phyloP scores from a whole-genome alignment of 805 yeast genomes.

The Metschnikowia matae region DNA sequence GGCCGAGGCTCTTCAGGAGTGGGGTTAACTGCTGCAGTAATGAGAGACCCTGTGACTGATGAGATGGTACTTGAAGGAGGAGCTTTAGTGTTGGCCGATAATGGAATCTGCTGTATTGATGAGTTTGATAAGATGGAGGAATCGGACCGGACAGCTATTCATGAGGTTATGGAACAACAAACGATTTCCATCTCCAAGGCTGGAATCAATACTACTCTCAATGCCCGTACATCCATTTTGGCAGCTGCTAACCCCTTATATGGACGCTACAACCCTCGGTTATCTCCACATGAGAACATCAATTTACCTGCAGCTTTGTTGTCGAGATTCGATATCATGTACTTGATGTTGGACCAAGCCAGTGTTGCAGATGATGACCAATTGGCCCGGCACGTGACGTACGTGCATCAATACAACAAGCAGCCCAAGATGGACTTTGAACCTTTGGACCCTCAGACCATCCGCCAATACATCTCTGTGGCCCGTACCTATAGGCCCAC shows the following conservation, averaged over 20 bases:
- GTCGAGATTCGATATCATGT: conserved; percentile 90
- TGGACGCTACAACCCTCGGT: conserved; percentile 86
- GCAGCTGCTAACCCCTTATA: conserved; percentile 99
- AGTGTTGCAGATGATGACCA: conserved; percentile 73
- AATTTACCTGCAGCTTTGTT: conserved; percentile 94
- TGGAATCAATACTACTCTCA: conserved; percentile 92
- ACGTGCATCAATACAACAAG: conserved; percentile 86
- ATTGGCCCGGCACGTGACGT: conserved; percentile 90
- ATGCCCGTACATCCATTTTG: conserved; percentile 90
- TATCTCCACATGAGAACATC: conserved; percentile 92
- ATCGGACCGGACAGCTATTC: conserved; percentile 92
- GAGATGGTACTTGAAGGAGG: conserved; percentile 99
- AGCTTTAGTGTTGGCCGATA: conserved; percentile 93
- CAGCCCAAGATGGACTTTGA: conserved; percentile 77
- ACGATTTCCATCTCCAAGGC: conserved; percentile 97
- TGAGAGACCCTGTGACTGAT: conserved; percentile 98
- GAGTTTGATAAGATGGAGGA: conserved; percentile 99
- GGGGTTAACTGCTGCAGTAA: conserved; percentile 97
- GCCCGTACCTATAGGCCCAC: conserved; percentile 85
- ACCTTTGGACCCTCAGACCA: conserved; percentile 73
- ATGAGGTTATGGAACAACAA: conserved; percentile 99
- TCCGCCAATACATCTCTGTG: conserved; percentile 79
- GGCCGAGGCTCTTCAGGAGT: conserved; percentile 99
- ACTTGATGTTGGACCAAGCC: conserved; percentile 82
- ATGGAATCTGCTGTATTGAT: conserved; percentile 97